phyloP scores from a whole-genome alignment of 106 monocot genomes.

The Ottelia alismoides region DNA sequence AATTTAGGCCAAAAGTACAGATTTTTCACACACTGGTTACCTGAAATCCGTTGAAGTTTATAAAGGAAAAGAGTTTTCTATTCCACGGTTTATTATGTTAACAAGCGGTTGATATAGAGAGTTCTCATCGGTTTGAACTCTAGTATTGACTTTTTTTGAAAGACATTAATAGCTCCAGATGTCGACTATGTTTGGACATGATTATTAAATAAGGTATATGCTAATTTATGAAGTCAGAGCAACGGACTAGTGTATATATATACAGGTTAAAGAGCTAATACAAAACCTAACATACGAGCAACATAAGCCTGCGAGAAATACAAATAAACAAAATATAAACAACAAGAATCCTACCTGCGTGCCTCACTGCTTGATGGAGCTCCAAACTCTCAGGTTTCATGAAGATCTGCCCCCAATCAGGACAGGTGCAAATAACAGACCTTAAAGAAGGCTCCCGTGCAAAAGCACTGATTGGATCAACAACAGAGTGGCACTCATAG shows the following conservation, averaged over 20 bases:
- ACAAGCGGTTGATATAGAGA: too few relatives aligned
- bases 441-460: constrained; percentile 36
- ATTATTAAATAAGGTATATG: too few relatives aligned
- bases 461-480: constrained; percentile 32
- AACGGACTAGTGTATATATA: background rate
- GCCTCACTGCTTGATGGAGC: constrained; percentile 42
- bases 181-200: too few relatives aligned
- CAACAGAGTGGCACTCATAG: constrained; percentile 50
- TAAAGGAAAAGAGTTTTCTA: too few relatives aligned
- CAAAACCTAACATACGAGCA: background rate
- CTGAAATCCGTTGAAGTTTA: too few relatives aligned
- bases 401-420: constrained; percentile 63
- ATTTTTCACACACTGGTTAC: too few relatives aligned
- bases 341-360: constrained; percentile 43
- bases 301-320: background rate
- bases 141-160: too few relatives aligned
- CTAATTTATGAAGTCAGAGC: too few relatives aligned
- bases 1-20: too few relatives aligned
- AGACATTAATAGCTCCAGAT: too few relatives aligned
- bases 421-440: constrained; percentile 26
- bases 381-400: constrained; percentile 55
- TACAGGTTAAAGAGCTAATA: background rate
- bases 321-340: background rate
- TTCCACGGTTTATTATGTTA: too few relatives aligned
- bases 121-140: too few relatives aligned